Evolutionary conservation across 2,329 filamentous ascomycete genomes (phyloP).

Genomic region (Calycina marina): DNA sequence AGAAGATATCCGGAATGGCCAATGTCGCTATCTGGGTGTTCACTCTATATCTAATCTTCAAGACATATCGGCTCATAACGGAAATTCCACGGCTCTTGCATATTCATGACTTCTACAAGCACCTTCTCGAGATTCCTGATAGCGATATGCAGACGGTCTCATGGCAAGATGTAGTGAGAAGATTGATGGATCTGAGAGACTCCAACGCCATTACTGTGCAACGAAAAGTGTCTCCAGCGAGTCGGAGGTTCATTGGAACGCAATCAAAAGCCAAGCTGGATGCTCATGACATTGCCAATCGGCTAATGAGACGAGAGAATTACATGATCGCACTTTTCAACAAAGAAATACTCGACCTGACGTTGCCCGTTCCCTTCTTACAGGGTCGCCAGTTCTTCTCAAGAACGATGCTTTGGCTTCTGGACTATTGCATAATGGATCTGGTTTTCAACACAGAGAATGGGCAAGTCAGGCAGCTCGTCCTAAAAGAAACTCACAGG

Average conservation of each 20-base stretch:
- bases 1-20: conserved; percentile 25
- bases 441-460: conserved; percentile 75
- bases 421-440: conserved; percentile 80
- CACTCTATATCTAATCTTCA: conserved; percentile 48
- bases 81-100: conserved; percentile 44
- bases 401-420: conserved; percentile 78
- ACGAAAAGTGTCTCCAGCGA: conserved; percentile 36
- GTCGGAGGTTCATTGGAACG: conserved; percentile 48
- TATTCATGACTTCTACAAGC: conserved; percentile 55
- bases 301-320: conserved; percentile 91
- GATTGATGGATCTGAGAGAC: conserved; percentile 56
- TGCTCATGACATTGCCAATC: conserved; percentile 92
- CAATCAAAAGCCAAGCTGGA: conserved; percentile 91
- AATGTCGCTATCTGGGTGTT: conserved; percentile 41
- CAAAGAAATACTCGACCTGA: conserved; percentile 84
- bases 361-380: conserved; percentile 72
- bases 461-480: conserved; percentile 74
- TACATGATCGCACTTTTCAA: conserved; percentile 96
- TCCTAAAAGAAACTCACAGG: conserved; percentile 72
- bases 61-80: conserved; percentile 38
- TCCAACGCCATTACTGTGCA: conserved; percentile 52
- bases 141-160: conserved; percentile 59
- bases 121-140: conserved; percentile 54
- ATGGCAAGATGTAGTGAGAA: conserved; percentile 57
- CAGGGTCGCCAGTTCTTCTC: conserved; percentile 73